Base-by-base conservation (phyloP, 352 stramenopile species). In the Phytophthora megakarya region DNA sequence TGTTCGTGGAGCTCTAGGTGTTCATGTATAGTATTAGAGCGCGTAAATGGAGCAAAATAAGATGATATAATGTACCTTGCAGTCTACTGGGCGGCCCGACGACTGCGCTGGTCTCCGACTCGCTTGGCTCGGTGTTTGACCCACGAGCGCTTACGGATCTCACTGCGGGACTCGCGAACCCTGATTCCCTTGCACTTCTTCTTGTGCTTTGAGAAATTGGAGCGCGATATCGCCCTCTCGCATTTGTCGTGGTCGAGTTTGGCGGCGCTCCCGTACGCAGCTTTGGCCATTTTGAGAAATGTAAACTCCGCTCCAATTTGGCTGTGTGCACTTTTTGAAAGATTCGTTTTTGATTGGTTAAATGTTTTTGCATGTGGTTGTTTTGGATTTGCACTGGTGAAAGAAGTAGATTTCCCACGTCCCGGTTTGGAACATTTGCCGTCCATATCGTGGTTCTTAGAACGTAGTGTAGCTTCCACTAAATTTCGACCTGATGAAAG, bases 381-480 rank as follows among this genome's bases (percentile, higher is more conserved):
- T 39, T 51, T 51, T 51, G 25, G 44, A 7, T 16, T 39, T 51
- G 44, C 44, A n/a, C 23, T 51, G 44, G 44, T 51, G 44, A 51
- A 51, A 51, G 44, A 51, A 51, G 44, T 51, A 45, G 30, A 13
- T 35, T 35, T 35, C 30, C n/a, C n/a, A n/a, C n/a, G n/a, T n/a
- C n/a, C n/a, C n/a, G n/a, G n/a, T n/a, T n/a, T n/a, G n/a, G n/a
- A n/a, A n/a, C n/a, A n/a, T n/a, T n/a, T n/a, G n/a, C n/a, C n/a
- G n/a, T n/a, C n/a, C n/a, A n/a, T n/a, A n/a, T n/a, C n/a, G n/a
- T n/a, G n/a, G n/a, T n/a, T n/a, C n/a, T n/a, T n/a, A n/a, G n/a
- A n/a, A n/a, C n/a, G n/a, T n/a, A n/a, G n/a, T n/a, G n/a, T n/a
- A n/a, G n/a, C n/a, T n/a, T 32, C 26, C 26, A 32, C 26, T 32